Evolutionary conservation across 2,329 filamentous ascomycete genomes (phyloP).

Genomic region (Botryotinia calthae): DNA sequence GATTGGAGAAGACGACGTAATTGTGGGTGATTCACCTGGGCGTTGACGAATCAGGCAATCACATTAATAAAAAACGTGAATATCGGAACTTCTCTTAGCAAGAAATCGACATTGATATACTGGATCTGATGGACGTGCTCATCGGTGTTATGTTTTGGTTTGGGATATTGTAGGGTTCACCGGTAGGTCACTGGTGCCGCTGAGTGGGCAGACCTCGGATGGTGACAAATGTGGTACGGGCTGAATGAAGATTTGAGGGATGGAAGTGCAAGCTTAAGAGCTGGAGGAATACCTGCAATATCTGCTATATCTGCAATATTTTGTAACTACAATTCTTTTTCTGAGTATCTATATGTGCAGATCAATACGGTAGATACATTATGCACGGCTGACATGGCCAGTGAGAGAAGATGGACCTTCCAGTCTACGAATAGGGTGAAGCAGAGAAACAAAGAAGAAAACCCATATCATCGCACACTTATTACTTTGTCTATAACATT

Average conservation of each 20-base stretch:
- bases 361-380: background rate
- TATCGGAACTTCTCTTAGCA: background rate
- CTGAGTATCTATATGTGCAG: background rate
- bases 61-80: background rate
- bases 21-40: background rate
- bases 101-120: background rate
- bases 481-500: background rate
- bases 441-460: background rate
- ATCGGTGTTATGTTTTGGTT: background rate
- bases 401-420: background rate
- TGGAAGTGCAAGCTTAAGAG: background rate
- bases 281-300: background rate
- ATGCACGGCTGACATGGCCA: background rate
- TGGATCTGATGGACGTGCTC: conserved; percentile 1
- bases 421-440: background rate
- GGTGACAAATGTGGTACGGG: conserved; percentile 1
- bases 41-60: background rate
- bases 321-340: background rate
- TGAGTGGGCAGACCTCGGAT: conserved; percentile 3
- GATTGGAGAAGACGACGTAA: background rate
- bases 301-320: background rate
- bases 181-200: background rate
- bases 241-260: background rate
- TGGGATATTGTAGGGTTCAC: background rate
- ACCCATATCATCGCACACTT: background rate